phyloP scores from a whole-genome alignment of 768 basidiomycete genomes.

The Naematelia encephala region DNA sequence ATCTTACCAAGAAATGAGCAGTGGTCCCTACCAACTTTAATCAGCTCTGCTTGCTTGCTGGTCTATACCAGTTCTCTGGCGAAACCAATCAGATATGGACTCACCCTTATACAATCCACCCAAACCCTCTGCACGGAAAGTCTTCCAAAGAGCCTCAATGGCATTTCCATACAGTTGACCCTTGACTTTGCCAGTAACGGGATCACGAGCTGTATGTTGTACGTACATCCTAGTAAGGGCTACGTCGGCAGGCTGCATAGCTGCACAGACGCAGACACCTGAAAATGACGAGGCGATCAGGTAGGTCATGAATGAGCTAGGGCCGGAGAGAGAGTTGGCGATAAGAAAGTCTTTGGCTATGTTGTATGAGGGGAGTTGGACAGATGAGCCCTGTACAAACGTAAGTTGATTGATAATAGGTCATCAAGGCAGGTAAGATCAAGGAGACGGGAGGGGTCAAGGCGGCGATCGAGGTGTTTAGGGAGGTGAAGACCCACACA shows the following conservation, averaged over 20 bases:
- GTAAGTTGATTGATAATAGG: neutral
- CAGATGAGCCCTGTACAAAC: slow-evolving; percentile 54
- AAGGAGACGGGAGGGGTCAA: neutral
- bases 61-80: neutral
- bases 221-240: slow-evolving; percentile 94
- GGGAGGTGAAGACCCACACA: slow-evolving; percentile 58
- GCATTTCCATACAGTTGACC: slow-evolving; percentile 85
- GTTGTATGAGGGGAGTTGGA: slow-evolving; percentile 94
- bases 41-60: slow-evolving; percentile 6
- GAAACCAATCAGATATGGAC: slow-evolving; percentile 1
- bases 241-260: slow-evolving; percentile 73
- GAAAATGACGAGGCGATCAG: slow-evolving; percentile 83
- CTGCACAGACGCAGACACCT: slow-evolving; percentile 85
- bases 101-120: slow-evolving; percentile 93
- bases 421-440: neutral
- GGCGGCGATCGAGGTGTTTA: neutral
- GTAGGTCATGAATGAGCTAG: slow-evolving; percentile 78
- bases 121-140: slow-evolving; percentile 80
- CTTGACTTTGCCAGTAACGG: slow-evolving; percentile 50
- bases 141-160: slow-evolving; percentile 96
- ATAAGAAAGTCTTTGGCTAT: slow-evolving; percentile 81
- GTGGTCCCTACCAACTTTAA: slow-evolving; percentile 68
- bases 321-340: slow-evolving; percentile 62
- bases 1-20: slow-evolving; percentile 72
- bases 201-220: slow-evolving; percentile 54